Evolutionary conservation across 2,329 filamentous ascomycete genomes (phyloP).

Genomic region (Huntiella moniliformis): DNA sequence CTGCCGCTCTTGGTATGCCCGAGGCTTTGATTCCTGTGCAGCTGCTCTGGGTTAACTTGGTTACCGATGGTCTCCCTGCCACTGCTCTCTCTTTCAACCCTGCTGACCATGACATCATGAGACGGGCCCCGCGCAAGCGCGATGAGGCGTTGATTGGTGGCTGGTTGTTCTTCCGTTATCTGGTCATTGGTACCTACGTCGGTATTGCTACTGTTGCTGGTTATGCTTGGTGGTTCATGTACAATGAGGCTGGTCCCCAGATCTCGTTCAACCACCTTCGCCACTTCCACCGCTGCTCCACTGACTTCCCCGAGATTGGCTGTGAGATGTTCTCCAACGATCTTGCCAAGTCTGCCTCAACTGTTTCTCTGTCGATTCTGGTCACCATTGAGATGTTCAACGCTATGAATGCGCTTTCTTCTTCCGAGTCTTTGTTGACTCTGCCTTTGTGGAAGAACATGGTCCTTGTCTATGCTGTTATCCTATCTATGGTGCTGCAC

Average conservation of each 20-base stretch:
- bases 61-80: conserved; percentile 90
- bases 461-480: conserved; percentile 91
- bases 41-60: conserved; percentile 95
- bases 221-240: conserved; percentile 99
- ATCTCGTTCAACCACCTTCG: conserved; percentile 78
- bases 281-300: conserved; percentile 83
- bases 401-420: conserved; percentile 93
- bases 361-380: conserved; percentile 75
- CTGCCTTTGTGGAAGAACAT: conserved; percentile 96
- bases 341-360: conserved; percentile 76
- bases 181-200: conserved; percentile 90
- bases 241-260: conserved; percentile 72
- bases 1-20: conserved; percentile 88
- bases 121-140: conserved; percentile 70
- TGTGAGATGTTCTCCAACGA: conserved; percentile 82
- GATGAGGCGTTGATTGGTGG: conserved; percentile 84
- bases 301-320: conserved; percentile 72
- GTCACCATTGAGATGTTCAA: conserved; percentile 99
- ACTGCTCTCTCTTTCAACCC: conserved; percentile 97
- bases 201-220: conserved; percentile 87
- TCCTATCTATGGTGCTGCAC: conserved; percentile 82
- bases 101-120: conserved; percentile 97
- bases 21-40: conserved; percentile 95
- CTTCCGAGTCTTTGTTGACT: conserved; percentile 81
- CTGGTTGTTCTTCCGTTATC: conserved; percentile 95